These are phyloP conservation scores for Rhynchospora pubera DNA, from an alignment of 176 grass and related monocot species.

Conservation along the genomic window DNA sequence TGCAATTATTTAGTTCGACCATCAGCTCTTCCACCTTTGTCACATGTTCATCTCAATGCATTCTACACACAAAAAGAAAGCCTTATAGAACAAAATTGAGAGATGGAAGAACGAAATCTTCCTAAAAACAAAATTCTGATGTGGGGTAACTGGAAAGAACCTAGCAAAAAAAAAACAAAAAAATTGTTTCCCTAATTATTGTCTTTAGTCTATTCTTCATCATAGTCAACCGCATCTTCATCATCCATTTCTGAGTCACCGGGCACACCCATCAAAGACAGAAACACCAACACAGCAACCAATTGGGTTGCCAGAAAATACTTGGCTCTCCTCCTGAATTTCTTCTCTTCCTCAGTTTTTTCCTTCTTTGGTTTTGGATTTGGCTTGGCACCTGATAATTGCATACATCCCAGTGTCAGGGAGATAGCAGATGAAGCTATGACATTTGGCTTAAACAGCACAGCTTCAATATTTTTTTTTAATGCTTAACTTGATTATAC, in stretches of 20 bases:
- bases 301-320: slow-evolving; percentile 78
- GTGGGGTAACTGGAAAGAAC: not conserved
- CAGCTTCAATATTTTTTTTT: not conserved
- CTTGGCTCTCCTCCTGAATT: slow-evolving; percentile 62
- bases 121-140: not conserved
- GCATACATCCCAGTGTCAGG: slow-evolving; percentile 11
- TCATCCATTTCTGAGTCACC: slow-evolving; percentile 36
- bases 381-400: slow-evolving; percentile 47
- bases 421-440: slow-evolving; percentile 9
- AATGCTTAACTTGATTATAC: not conserved
- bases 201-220: slow-evolving; percentile 29
- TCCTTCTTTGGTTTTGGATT: slow-evolving; percentile 70
- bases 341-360: slow-evolving; percentile 79
- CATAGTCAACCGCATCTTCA: slow-evolving; percentile 39
- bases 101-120: not conserved
- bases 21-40: not conserved
- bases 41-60: not conserved
- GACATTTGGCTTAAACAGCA: not conserved
- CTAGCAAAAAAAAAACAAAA: not conserved
- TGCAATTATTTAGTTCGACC: slow-evolving; percentile 2
- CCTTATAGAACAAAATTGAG: not conserved
- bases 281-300: slow-evolving; percentile 56
- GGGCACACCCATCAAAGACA: slow-evolving; percentile 55
- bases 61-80: not conserved
- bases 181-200: not conserved